These are phyloP conservation scores for Chiua sp. DNA, from an alignment of 1,284 basidiomycete genomes.

Conservation along the genomic window DNA sequence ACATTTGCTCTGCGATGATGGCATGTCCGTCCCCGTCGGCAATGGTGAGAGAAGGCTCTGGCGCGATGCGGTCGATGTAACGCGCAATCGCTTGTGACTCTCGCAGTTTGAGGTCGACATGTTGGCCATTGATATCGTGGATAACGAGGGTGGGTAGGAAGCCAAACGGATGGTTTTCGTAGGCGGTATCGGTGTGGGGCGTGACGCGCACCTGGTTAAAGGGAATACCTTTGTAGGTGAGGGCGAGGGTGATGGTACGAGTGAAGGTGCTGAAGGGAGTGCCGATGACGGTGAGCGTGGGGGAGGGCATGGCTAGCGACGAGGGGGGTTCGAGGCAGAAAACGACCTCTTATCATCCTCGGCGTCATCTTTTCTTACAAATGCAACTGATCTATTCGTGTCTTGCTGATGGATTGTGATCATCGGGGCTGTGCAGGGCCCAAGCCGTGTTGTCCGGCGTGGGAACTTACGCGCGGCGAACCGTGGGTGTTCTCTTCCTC, in stretches of 20 bases:
- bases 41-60: slow-evolving; percentile 31
- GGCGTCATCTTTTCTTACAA: too few relatives aligned
- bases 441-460: too few relatives aligned
- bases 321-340: too few relatives aligned
- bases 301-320: slow-evolving; percentile 19
- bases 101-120: slow-evolving; percentile 31
- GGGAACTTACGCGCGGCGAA: too few relatives aligned
- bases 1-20: slow-evolving; percentile 35
- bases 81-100: slow-evolving; percentile 35
- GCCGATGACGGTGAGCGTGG: slow-evolving; percentile 33
- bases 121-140: slow-evolving; percentile 28
- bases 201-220: slow-evolving; percentile 32
- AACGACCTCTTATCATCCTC: too few relatives aligned
- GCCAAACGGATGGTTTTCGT: slow-evolving; percentile 37
- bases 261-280: slow-evolving; percentile 42
- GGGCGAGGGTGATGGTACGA: slow-evolving; percentile 36
- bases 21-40: slow-evolving; percentile 23
- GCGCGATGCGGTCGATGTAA: slow-evolving; percentile 35
- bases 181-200: slow-evolving; percentile 37
- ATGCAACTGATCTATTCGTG: too few relatives aligned
- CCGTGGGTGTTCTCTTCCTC: too few relatives aligned
- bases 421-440: too few relatives aligned
- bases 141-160: slow-evolving; percentile 38
- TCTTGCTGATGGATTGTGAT: too few relatives aligned
- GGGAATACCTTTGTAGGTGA: slow-evolving; percentile 32